Conservation (phyloP, 306 rosid genomes). For the Medicago truncatula region MtrunA17r5.0-ANR NC_053049.1:42934501-42935000, state of each 20-base stretch:
- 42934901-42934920: too few relatives aligned
- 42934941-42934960: too few relatives aligned
- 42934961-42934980: too few relatives aligned
- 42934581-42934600: slow-evolving; percentile 29
- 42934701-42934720: neutral
- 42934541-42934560: slow-evolving; percentile 35
- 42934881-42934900: too few relatives aligned
- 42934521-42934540: slow-evolving; percentile 27
- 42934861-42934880: too few relatives aligned
- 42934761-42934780: neutral
- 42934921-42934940: too few relatives aligned
- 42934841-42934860: too few relatives aligned
- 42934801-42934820: too few relatives aligned
- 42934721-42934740: neutral
- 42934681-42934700: neutral
- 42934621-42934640: slow-evolving; percentile 14
- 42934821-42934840: too few relatives aligned
- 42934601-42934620: slow-evolving; percentile 3
- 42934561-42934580: slow-evolving; percentile 32
- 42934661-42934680: neutral
- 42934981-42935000: too few relatives aligned
- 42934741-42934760: too few relatives aligned
- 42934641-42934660: slow-evolving; percentile 26
- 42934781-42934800: too few relatives aligned
- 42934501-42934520: slow-evolving; percentile 21